phyloP scores from a whole-genome alignment of 1,284 basidiomycete genomes.

The Cryptococcus neoformans region DNA sequence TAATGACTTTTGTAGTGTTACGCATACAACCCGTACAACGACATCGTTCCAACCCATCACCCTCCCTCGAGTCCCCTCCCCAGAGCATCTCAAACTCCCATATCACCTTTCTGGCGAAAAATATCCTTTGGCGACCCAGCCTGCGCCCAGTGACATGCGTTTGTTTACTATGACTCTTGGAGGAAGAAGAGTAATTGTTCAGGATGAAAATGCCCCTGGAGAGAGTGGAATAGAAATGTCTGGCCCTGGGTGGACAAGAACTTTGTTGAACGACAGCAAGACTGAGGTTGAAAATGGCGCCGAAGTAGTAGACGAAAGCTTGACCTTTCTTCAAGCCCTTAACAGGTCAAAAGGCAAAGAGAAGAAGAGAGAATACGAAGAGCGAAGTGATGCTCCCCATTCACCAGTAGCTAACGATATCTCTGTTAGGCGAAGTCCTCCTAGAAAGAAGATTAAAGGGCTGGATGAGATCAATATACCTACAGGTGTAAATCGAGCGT shows the following conservation, averaged over 20 bases:
- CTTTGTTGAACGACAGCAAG: background rate
- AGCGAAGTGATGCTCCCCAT: slow-evolving; percentile 4
- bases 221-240: slow-evolving; percentile 4
- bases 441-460: slow-evolving; percentile 40
- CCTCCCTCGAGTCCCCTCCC: slow-evolving; percentile 39
- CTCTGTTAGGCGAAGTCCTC: slow-evolving; percentile 27
- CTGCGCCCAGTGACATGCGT: slow-evolving; percentile 42
- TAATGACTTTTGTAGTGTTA: slow-evolving; percentile 26
- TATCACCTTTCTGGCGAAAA: slow-evolving; percentile 24
- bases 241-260: slow-evolving; percentile 27
- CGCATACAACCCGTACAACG: slow-evolving; percentile 42
- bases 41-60: slow-evolving; percentile 45
- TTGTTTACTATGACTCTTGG: slow-evolving; percentile 41
- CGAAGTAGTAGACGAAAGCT: slow-evolving; percentile 10
- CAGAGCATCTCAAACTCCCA: slow-evolving; percentile 30
- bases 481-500: slow-evolving; percentile 14
- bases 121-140: slow-evolving; percentile 43
- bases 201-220: slow-evolving; percentile 26
- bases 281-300: background rate
- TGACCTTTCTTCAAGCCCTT: slow-evolving; percentile 26
- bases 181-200: slow-evolving; percentile 38
- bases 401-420: slow-evolving; percentile 15
- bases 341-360: slow-evolving; percentile 31
- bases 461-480: slow-evolving; percentile 22
- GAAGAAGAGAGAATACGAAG: slow-evolving; percentile 20